Evolutionary conservation across 2,329 filamentous ascomycete genomes (phyloP), one percentile per base, ranked within the genome.

Genomic region (Cladophialophora psammophila): DNA sequence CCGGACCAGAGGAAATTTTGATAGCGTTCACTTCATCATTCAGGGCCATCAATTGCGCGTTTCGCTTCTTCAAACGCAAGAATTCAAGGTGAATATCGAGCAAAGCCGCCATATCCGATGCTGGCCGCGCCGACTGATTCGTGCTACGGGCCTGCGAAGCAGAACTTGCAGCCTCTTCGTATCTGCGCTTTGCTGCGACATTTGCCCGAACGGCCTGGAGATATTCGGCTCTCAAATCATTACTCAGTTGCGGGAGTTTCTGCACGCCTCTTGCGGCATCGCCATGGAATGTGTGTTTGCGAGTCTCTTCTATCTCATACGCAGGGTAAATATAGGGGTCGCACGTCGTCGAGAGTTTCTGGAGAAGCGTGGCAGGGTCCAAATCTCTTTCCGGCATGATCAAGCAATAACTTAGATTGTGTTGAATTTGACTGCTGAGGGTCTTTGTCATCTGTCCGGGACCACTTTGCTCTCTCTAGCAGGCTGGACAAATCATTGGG

Each of bases 181-280:
- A 66, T 1, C 45, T 54, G 13, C 34, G 61, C 35, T 40, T 64
- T 13, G 69, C 69, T n/a, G 52, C 55, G 15, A 20, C 38, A 60
- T 67, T 69, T 55, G 60, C 56, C 40, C 53, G 63, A 50, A 65
- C 20, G 34, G 70, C 67, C 18, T 57, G 32, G 18, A 69, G 58
- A 63, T 66, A 63, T 20, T 70, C 63, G 40, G 78, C 12, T 12
- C 56, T 61, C 32, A 64, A 53, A 3, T 45, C n/a, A 9, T 57
- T 32, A 18, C 36, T 38, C 10, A 50, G 20, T 32, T 55, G 20
- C 36, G 42, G 34, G 42, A 15, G 34, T 9, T 5, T 36, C 7
- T 18, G n/a, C 20, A 6, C 18, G 9, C 12, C 38, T 10, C 18
- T 15, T 12, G 18, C 32, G 3, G 55, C 45, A 50, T 50, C 18